Evolutionary conservation across 2,329 filamentous ascomycete species (phyloP).

Genomic region (Pezicula carpinea): DNA sequence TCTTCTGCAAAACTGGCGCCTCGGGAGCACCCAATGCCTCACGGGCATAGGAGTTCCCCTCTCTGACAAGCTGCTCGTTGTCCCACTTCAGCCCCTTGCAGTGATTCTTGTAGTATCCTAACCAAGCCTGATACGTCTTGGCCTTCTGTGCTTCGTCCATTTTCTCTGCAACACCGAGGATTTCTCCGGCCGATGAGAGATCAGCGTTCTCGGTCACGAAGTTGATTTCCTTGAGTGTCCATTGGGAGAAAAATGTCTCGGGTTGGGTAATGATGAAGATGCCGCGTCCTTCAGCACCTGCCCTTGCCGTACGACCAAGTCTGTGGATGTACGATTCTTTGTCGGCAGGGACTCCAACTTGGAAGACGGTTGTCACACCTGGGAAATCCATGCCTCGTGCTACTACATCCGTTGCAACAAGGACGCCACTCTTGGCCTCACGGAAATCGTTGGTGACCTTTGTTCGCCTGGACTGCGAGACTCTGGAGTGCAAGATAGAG

Average conservation of each 20-base stretch:
- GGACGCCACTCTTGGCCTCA: conserved; percentile 51
- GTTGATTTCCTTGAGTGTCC: conserved; percentile 47
- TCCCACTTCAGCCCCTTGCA: conserved; percentile 37
- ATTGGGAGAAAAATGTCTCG: conserved; percentile 49
- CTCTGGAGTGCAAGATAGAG: conserved; percentile 67
- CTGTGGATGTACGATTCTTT: conserved; percentile 74
- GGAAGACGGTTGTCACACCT: conserved; percentile 73
- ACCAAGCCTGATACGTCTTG: conserved; percentile 52
- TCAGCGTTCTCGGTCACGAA: conserved; percentile 44
- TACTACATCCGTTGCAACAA: conserved; percentile 76
- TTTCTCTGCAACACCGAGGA: conserved; percentile 34
- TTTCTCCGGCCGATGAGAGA: conserved; percentile 36
- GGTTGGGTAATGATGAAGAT: conserved; percentile 59
- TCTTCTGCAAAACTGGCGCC: conserved; percentile 42
- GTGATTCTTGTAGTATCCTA: conserved; percentile 49
- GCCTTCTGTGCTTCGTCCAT: conserved; percentile 41
- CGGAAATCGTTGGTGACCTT: conserved; percentile 70
- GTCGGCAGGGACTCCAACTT: conserved; percentile 59
- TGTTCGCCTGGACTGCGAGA: conserved; percentile 67
- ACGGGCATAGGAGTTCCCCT: conserved; percentile 47
- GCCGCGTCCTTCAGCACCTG: conserved; percentile 67
- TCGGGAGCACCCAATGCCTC: conserved; percentile 43
- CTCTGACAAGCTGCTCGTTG: conserved; percentile 36
- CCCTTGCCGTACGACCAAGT: conserved; percentile 71
- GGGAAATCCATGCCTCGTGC: conserved; percentile 83